Base-by-base conservation (phyloP, 1,284 basidiomycete species). In the Ceratobasidium sp. region DNA sequence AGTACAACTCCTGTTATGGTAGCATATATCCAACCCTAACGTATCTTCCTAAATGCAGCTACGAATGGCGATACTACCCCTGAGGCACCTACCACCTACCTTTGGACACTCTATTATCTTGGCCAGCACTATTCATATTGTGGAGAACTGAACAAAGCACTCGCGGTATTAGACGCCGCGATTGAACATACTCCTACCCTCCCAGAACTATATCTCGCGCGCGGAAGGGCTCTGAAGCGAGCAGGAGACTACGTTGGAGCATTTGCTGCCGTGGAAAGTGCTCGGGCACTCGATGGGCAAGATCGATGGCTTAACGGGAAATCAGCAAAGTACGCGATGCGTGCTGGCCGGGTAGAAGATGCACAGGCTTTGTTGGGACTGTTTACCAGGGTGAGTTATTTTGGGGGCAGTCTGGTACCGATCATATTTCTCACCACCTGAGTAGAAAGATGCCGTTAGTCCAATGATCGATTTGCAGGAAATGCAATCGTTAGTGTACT, bases 301-400 rank as follows among this genome's bases (percentile, higher is more conserved):
- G 98, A 99, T 82, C 87, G 98, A 47, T 99, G 96, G 85, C 84
- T 99, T 79, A 99, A 99, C 83, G 94, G 93, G 59, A 99, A 99
- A 82, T 89, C 90, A 60, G 97, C 92, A 0, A 99, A 99, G 83
- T 99, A 99, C 82, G 87, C 92, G 76, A 83, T 99, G 53, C 86
- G 97, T 53, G 93, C 93, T 14, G 94, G 92, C 1, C 85, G 95
- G 78, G 82, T 93, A 0, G 89, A 90, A 27, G 93, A 93, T 80
- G 96, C 94, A 0, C 89, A 87, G 73, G 84, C 88, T 5, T 84
- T 95, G 7, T 84, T 97, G 9, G 93, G 91, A 1, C 77, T 97
- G 77, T 98, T 98, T 82, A 98, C 96, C 2, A 96, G 96, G 88
- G 95, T 92, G 75, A 77, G 83, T 79, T 14, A 11, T 53, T 6